Base-by-base conservation (phyloP, 2,329 filamentous ascomycete genomes). In the Alternaria atra region DNA sequence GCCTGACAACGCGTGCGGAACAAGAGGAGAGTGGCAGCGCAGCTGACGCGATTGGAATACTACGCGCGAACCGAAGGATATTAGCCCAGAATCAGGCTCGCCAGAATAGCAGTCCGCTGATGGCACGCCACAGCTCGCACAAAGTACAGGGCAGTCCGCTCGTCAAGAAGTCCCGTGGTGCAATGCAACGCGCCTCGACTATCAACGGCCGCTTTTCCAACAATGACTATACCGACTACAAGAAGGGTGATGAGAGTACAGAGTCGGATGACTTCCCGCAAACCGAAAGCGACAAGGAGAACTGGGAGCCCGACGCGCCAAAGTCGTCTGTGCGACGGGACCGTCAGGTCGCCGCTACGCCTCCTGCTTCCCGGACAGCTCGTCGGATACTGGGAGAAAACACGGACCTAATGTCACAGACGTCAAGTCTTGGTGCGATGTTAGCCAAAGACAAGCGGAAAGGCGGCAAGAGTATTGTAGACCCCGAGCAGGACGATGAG, bases 241-340 rank as follows among this genome's bases (percentile, higher is more conserved):
- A 72, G 42, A 70, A 71, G 46, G 60, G 62, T 40, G 65, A 62
- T 2, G 65, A 68, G 13, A 65, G 68, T 23, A 74, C 73, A 63
- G 81, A 83, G 68, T 78, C 79, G 37, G 81, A 84, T 25, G 80
- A 83, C 78, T 82, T 78, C 69, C 82, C 70, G 75, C 87, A 87
- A 80, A 77, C 88, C 50, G 94, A 97, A 72, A 97, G 93, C 1
- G 94, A 98, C 77, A 98, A 98, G 80, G 94, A 98, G 81, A 98
- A 98, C 74, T 96, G 93, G 87, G 79, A 85, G 40, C 86, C 86
- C n/a, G 69, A 77, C 15, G 66, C 74, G 52, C 61, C 68, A 13
- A 68, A 66, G 52, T 66, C 72, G 52, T 66, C 72, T 58, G 81
- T 77, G 25, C 71, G 70, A 20, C 71, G 73, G 8, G 48, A 66